phyloP scores from a whole-genome alignment of 169 alveolate genomes.

The Cryptosporidium sp. region DNA sequence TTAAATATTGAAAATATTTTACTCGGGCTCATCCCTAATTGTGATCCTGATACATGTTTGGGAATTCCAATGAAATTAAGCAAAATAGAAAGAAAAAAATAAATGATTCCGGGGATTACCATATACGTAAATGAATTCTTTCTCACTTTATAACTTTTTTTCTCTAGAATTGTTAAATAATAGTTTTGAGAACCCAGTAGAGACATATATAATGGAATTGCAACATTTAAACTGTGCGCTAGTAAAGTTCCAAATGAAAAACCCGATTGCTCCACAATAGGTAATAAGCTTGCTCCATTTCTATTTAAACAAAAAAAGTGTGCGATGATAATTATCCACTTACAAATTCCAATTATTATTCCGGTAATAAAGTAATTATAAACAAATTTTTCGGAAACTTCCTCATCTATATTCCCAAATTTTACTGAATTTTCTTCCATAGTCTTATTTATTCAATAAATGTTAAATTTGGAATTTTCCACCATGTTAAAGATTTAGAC shows the following conservation, averaged over 20 bases:
- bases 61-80: background rate
- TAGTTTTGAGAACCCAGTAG: conserved; percentile 21
- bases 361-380: background rate
- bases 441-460: background rate
- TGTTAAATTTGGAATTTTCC: background rate
- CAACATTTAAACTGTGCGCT: background rate
- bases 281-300: conserved; percentile 13
- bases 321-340: conserved; percentile 1
- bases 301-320: background rate
- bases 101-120: background rate
- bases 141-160: background rate
- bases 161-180: background rate
- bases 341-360: conserved; percentile 16
- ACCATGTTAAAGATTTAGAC: background rate
- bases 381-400: background rate
- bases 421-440: conserved; percentile 1
- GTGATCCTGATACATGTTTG: background rate
- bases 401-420: background rate
- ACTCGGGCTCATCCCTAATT: background rate
- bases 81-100: background rate
- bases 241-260: background rate
- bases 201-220: conserved; percentile 1
- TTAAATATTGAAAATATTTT: background rate
- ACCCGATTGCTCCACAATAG: background rate
- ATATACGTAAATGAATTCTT: conserved; percentile 1